Percentiles rank a stretch among this genome's conserved stretches.
phyloP scores from a whole-genome alignment of 2,329 filamentous ascomycete genomes.

The Trichoderma atroviride region DNA sequence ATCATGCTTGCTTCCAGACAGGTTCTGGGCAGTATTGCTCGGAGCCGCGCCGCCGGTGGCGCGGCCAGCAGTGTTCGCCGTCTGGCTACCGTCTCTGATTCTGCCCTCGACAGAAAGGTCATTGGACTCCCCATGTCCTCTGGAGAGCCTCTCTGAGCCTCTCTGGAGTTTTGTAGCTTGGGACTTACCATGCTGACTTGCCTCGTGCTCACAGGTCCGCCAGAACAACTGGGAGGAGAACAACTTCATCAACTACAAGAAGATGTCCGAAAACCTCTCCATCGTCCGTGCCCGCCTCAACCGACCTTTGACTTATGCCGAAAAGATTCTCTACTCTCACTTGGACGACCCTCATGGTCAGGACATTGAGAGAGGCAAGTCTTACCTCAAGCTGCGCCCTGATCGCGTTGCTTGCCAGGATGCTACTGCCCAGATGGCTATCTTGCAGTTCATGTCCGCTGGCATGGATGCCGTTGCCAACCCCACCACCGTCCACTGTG shows the following conservation, averaged over 20 bases:
- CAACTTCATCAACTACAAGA: slow-evolving; percentile 99
- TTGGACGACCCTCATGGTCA: slow-evolving; percentile 95
- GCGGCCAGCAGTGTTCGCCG: slow-evolving; percentile 65
- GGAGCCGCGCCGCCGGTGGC: slow-evolving; percentile 58
- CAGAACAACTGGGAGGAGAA: slow-evolving; percentile 96
- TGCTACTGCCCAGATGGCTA: slow-evolving; percentile 99
- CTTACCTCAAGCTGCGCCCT: slow-evolving; percentile 94
- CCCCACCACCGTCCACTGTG: slow-evolving; percentile 94
- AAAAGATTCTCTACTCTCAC: slow-evolving; percentile 99
- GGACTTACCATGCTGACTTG: slow-evolving; percentile 29
- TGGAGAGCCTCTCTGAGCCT: neutral
- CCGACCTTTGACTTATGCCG: slow-evolving; percentile 89
- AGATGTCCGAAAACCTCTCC: slow-evolving; percentile 96
- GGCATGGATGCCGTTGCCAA: slow-evolving; percentile 95
- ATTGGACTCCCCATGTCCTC: slow-evolving; percentile 30
- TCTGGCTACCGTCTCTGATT: slow-evolving; percentile 85
- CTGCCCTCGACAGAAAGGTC: slow-evolving; percentile 87
- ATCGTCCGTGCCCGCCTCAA: slow-evolving; percentile 89
- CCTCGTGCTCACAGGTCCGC: slow-evolving; percentile 59
- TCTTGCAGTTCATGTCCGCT: slow-evolving; percentile 99
- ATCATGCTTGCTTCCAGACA: slow-evolving; percentile 73
- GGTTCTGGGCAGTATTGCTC: slow-evolving; percentile 66
- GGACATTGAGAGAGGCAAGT: slow-evolving; percentile 93
- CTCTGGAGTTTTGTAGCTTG: neutral
- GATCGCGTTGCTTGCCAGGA: slow-evolving; percentile 99